phyloP scores from a whole-genome alignment of 306 rosid species.

The Trifolium subterraneum region DNA sequence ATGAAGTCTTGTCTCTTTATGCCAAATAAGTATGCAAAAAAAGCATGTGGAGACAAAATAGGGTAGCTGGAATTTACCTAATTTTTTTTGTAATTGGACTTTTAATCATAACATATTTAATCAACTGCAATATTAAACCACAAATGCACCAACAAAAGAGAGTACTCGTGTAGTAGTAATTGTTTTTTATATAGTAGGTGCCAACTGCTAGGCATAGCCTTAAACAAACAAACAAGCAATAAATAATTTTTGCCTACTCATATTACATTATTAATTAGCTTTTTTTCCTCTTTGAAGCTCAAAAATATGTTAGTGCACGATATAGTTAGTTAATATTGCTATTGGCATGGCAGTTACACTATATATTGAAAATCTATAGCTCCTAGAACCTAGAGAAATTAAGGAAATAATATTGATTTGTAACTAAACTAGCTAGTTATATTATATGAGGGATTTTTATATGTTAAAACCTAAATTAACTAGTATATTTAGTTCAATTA shows the following conservation, averaged over 20 bases:
- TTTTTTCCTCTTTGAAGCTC: neutral
- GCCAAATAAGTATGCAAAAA: neutral
- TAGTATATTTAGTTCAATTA: too few relatives aligned
- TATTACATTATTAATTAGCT: too few relatives aligned
- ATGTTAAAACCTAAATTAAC: too few relatives aligned
- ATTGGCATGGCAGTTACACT: neutral
- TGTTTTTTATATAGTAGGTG: neutral
- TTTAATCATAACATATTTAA: neutral
- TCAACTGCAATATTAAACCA: neutral
- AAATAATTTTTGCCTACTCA: neutral
- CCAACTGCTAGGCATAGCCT: neutral
- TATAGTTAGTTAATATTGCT: neutral
- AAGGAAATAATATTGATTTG: neutral
- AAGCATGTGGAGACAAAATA: conserved; percentile 16
- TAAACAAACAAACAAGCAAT: neutral
- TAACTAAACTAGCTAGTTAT: neutral
- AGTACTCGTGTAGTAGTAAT: neutral
- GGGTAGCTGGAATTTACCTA: conserved; percentile 34
- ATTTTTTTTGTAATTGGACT: neutral
- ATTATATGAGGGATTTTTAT: neutral
- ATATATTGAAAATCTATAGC: neutral
- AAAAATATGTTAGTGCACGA: too few relatives aligned
- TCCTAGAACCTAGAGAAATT: neutral
- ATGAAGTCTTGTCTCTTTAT: neutral
- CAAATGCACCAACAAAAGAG: conserved; percentile 9